Base-by-base conservation (phyloP, 371 early-diverging fungal genomes). In the Circinella minor region DNA sequence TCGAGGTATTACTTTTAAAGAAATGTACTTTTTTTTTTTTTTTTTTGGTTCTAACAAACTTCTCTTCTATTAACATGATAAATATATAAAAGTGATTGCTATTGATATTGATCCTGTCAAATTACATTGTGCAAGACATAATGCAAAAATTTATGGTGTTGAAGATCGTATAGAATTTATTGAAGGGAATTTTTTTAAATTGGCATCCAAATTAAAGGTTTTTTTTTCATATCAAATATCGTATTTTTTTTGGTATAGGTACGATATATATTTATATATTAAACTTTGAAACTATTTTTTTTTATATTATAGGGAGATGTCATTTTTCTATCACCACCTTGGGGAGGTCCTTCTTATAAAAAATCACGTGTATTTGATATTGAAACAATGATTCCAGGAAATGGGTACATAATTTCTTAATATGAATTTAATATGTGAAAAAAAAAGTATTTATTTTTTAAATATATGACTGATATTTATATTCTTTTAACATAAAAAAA, bases 301-400 rank as follows among this genome's bases (percentile, higher is more conserved):
- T 27, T 9, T 43, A 43, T 11, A 43, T 9, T 43, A 36, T 63
- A 92, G 82, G 96, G 95, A 1, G 97, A 98, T 74, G 92, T 86
- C 0, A 92, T 97, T 4, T 98, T 96, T 69, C 70, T 98, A 70
- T 96, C 95, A 51, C 98, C 98, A 59, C 98, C 98, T 20, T 98
- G 98, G 98, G 97, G 98, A 57, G 97, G 96, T 14, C 85, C 85
- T 13, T 69, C 74, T 37, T 83, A 86, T 69, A 51, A 71, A 18
- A 55, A 69, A 9, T 68, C 77, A 18, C 74, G 78, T 2, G 73
- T 68, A 1, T 96, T 86, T 83, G 88, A 93, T 81, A 74, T 96
- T 14, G 83, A 88, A 66, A 78, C 85, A 34, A 92, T 93, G 89
- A 88, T 89, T 69, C 90, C 91, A 27, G 82, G 93, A 59, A 85